phyloP scores from a whole-genome alignment of 2,329 filamentous ascomycete species.

The Epichloe gansuensis region DNA sequence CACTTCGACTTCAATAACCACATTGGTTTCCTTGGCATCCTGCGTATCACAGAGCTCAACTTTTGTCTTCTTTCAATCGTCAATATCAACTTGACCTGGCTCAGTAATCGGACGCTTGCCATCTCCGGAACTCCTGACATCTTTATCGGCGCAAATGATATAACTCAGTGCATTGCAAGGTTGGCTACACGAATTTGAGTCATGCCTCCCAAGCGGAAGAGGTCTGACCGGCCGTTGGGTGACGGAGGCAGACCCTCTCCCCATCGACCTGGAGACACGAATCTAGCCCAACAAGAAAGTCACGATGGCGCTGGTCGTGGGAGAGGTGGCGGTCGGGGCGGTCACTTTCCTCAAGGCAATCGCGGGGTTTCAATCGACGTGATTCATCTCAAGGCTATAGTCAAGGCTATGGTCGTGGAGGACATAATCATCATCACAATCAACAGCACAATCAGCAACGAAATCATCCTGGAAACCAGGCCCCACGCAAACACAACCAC shows the following conservation, averaged over 20 bases:
- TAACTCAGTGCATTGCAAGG: slow-evolving; percentile 13
- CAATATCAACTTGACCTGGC: neutral
- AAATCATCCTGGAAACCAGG: slow-evolving; percentile 10
- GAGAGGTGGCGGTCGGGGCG: slow-evolving; percentile 25
- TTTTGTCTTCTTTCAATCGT: neutral
- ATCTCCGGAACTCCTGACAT: neutral
- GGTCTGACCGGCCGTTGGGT: slow-evolving; percentile 35
- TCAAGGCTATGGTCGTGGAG: slow-evolving; percentile 21
- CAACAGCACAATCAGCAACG: slow-evolving; percentile 9
- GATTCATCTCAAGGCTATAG: slow-evolving; percentile 33
- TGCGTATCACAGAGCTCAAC: neutral
- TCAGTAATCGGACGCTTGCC: neutral
- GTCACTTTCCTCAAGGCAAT: slow-evolving; percentile 27
- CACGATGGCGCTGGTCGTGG: slow-evolving; percentile 37
- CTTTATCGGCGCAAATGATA: slow-evolving; percentile 20
- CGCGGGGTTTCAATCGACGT: slow-evolving; percentile 38
- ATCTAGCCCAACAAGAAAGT: slow-evolving; percentile 45
- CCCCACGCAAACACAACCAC: slow-evolving; percentile 11
- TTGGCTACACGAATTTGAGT: slow-evolving; percentile 13
- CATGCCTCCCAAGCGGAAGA: slow-evolving; percentile 51
- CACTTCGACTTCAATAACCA: neutral
- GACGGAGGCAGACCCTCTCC: slow-evolving; percentile 47
- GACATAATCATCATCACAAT: slow-evolving; percentile 11
- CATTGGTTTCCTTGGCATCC: neutral
- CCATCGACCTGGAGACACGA: slow-evolving; percentile 46